These are phyloP conservation scores for Leucocoprinus sp. DNA, from an alignment of 768 basidiomycete genomes.

Conservation along the genomic window DNA sequence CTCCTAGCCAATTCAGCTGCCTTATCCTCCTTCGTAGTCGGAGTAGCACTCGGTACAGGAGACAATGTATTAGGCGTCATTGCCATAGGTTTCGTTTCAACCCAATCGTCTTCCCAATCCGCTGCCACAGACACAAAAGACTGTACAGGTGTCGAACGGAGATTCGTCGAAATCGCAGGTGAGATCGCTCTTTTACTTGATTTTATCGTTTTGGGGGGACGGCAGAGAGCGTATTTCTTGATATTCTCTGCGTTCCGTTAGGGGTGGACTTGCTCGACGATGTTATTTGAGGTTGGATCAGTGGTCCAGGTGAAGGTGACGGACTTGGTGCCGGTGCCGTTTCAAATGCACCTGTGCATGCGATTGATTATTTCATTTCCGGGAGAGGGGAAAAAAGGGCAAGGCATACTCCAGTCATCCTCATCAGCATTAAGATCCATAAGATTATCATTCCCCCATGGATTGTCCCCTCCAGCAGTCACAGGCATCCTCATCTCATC, in stretches of 20 bases:
- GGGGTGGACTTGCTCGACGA: constrained; percentile 7
- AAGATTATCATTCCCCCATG: constrained; percentile 73
- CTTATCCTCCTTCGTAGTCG: constrained; percentile 83
- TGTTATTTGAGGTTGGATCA: constrained; percentile 7
- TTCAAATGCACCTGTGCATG: constrained; percentile 68
- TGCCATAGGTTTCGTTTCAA: constrained; percentile 6
- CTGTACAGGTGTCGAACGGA: constrained; percentile 12
- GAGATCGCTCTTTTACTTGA: constrained; percentile 1
- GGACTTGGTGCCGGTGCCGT: constrained; percentile 32
- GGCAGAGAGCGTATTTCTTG: constrained; percentile 1
- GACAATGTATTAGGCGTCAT: neutral
- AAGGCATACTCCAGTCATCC: constrained; percentile 86
- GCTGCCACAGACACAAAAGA: constrained; percentile 16
- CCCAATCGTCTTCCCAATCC: constrained; percentile 23
- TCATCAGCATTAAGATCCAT: constrained; percentile 92
- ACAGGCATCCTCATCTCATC: constrained; percentile 46
- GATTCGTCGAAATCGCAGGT: neutral
- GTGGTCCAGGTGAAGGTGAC: constrained; percentile 10
- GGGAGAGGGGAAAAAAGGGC: neutral
- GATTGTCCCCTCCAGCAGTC: constrained; percentile 28
- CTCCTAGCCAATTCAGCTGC: constrained; percentile 87
- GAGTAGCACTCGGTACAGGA: constrained; percentile 18
- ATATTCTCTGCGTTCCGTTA: constrained; percentile 12
- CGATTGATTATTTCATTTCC: neutral
- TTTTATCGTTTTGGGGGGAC: neutral